A percentile compares a stretch with the other conserved stretches of the same genome.
phyloP scores from a whole-genome alignment of 2,329 filamentous ascomycete genomes.

The Alternaria sp. region DNA sequence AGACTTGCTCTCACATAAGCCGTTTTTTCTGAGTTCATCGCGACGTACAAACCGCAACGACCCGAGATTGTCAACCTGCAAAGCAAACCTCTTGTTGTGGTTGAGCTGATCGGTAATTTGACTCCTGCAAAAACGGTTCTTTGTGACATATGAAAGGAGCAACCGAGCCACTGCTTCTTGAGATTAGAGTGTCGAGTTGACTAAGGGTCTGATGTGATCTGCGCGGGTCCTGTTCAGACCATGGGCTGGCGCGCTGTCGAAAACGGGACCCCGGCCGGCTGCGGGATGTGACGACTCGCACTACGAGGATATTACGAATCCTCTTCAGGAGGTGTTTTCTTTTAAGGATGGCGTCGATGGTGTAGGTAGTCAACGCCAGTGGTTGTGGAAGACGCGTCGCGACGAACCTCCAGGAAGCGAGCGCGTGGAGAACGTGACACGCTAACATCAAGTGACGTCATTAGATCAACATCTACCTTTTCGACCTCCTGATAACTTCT shows the following conservation, averaged over 20 bases:
- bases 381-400: not conserved
- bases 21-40: not conserved
- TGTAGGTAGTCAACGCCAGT: not conserved
- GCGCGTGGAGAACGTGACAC: constrained; percentile 2
- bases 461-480: not conserved
- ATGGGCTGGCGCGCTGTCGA: not conserved
- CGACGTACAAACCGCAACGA: not conserved
- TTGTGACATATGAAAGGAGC: not conserved
- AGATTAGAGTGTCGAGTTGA: too few species aligned
- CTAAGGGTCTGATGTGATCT: not conserved
- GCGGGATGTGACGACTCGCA: not conserved
- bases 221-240: not conserved
- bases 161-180: not conserved
- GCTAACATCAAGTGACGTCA: not conserved
- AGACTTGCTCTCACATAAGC: not conserved
- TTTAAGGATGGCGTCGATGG: not conserved
- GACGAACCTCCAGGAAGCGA: not conserved
- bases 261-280: not conserved
- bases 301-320: not conserved
- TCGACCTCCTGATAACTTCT: not conserved
- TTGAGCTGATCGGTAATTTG: not conserved
- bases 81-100: not conserved
- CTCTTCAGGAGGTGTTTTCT: too few species aligned
- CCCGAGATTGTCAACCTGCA: not conserved
- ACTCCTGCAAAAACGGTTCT: too few species aligned